Base-by-base conservation (phyloP, 148 eudicot genomes). In the Mesembryanthemum crystallinum region DNA sequence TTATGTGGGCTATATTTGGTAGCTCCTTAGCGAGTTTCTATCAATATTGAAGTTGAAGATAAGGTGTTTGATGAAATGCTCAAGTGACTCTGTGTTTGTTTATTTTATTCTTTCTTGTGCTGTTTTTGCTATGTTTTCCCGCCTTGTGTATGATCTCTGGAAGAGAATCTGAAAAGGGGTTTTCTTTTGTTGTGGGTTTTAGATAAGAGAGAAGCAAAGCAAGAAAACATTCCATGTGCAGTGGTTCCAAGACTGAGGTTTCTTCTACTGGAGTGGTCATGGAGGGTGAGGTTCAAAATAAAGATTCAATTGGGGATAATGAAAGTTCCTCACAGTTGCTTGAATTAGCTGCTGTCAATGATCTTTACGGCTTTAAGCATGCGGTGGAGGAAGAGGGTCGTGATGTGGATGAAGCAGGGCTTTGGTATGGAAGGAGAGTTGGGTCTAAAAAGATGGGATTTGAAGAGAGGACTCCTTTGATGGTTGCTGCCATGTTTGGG, bases 401-500 rank as follows among this genome's bases (percentile, higher is more conserved):
- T 64, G 83, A 87, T 78, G 32, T 91, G 14, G 86, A 89, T 79
- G 87, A 79, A 75, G 72, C 75, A 3, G 82, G 93, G 11, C 71
- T 68, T 20, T 96, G 99, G 99, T 96, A 91, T 72, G 92, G 92
- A 29, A 80, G 93, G 78, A 86, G 78, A 81, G 63, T 86, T 28
- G 94, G 98, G 76, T 92, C 87, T 11, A 96, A 88, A 80, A 88
- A 89, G 89, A 82, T 96, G 89, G 90, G 89, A 13, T 86, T 86
- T 33, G 97, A 88, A 63, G 94, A 91, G 84, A 82, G 99, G 77
- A 96, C 98, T 2, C 97, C 99, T 0, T 78, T 96, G 60, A 85
- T 91, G 97, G 72, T 96, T 61, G 97, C 99, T 77, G 84, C 99
- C 32, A 83, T 86, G 88, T 92, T 91, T 80, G 98, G 97, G 3